These are phyloP conservation scores for Claviceps digitariae DNA, from an alignment of 2,329 filamentous ascomycete genomes.

Conservation along the genomic window DNA sequence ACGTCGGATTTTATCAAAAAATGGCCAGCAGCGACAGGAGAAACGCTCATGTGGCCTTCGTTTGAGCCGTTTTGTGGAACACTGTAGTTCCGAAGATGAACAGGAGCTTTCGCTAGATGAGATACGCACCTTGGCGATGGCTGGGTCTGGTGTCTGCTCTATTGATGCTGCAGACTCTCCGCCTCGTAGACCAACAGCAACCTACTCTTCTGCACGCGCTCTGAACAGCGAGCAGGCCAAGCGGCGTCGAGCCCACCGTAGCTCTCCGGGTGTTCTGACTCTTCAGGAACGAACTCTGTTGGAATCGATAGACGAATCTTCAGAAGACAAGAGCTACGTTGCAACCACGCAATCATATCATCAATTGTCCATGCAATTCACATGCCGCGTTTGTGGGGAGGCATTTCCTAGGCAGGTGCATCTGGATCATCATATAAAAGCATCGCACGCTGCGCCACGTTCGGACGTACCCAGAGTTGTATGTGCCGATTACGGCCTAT, in stretches of 20 bases:
- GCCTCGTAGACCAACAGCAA: not conserved
- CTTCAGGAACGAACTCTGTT: not conserved
- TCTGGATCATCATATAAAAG: not conserved
- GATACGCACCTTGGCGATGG: not conserved
- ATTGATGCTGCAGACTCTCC: not conserved
- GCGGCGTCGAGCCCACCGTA: not conserved
- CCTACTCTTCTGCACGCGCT: not conserved
- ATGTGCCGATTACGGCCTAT: not conserved
- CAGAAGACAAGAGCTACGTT: not conserved
- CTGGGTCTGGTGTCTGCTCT: not conserved
- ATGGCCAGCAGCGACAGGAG: not conserved
- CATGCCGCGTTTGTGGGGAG: not conserved
- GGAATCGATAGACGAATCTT: constrained; percentile 5
- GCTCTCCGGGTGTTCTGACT: not conserved
- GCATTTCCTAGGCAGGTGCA: not conserved
- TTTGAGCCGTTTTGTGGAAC: too few species aligned
- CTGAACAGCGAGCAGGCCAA: not conserved
- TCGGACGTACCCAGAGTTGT: not conserved
- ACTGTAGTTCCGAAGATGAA: not conserved
- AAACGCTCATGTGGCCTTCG: not conserved
- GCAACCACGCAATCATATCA: not conserved
- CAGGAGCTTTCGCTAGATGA: not conserved
- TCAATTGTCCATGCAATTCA: not conserved
- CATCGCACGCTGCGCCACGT: not conserved
- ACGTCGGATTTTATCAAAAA: not conserved